Evolutionary conservation across 2,329 filamentous ascomycete species (phyloP).

Genomic region (Arthrinium phaeospermum): DNA sequence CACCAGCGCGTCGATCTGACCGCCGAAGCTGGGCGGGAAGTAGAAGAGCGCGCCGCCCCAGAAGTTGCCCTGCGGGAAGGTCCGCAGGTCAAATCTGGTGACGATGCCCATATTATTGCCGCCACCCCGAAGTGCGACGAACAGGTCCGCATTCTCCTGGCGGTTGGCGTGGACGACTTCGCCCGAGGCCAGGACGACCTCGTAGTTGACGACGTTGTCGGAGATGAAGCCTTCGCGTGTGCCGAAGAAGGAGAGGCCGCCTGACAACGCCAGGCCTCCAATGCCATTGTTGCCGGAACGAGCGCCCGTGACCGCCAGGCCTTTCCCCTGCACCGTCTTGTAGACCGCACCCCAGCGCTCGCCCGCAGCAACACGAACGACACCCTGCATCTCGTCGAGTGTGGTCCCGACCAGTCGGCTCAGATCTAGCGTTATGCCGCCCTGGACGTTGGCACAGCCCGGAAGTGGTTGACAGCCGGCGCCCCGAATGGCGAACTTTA

Average conservation of each 20-base stretch:
- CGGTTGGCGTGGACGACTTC: conserved; percentile 47
- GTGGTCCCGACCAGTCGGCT: conserved; percentile 15
- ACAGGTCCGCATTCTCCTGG: conserved; percentile 45
- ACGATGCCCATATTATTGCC: conserved; percentile 50
- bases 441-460: conserved; percentile 24
- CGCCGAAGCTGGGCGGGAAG: neutral
- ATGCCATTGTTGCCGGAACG: conserved; percentile 5
- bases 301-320: conserved; percentile 16
- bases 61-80: conserved; percentile 11
- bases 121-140: conserved; percentile 50
- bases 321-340: conserved; percentile 12
- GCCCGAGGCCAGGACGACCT: conserved; percentile 50
- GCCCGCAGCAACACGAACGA: conserved; percentile 24
- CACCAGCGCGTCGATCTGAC: neutral
- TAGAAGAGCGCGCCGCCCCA: conserved; percentile 24
- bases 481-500: conserved; percentile 26
- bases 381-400: neutral
- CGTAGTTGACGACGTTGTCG: conserved; percentile 48
- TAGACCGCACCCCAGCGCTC: conserved; percentile 24
- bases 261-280: conserved; percentile 19
- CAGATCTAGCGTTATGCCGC: conserved; percentile 25
- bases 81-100: conserved; percentile 31
- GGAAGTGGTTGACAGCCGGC: conserved; percentile 24
- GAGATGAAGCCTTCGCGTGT: conserved; percentile 47
- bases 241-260: conserved; percentile 32